These are phyloP conservation scores for Paramecium primaurelia DNA, from an alignment of 73 alveolate genomes.

Conservation along the genomic window DNA sequence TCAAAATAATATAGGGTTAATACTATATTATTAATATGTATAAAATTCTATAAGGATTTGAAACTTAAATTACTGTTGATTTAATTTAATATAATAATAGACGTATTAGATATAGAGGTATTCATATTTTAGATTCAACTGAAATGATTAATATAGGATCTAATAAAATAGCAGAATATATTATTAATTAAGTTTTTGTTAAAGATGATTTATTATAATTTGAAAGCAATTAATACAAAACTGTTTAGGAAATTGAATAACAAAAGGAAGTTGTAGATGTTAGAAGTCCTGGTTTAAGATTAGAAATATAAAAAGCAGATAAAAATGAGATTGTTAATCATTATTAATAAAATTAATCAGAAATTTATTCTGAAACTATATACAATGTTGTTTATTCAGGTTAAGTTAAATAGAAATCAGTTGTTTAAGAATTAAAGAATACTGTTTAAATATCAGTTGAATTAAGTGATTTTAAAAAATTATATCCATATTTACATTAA, in stretches of 20 bases:
- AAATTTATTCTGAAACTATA: neutral
- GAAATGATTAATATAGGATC: neutral
- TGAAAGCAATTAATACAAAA: neutral
- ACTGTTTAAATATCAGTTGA: constrained; percentile 6
- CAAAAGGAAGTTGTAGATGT: neutral
- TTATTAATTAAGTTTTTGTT: neutral
- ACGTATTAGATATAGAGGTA: neutral
- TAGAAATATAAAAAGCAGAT: neutral
- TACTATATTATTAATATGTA: neutral
- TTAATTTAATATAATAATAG: neutral
- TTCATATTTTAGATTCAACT: neutral
- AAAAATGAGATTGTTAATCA: neutral
- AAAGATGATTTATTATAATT: neutral
- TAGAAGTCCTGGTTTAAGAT: neutral
- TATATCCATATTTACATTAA: neutral
- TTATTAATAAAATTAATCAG: neutral
- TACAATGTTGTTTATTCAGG: constrained; percentile 28
- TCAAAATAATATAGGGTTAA: neutral
- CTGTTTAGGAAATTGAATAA: neutral
- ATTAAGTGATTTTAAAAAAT: neutral
- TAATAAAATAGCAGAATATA: neutral
- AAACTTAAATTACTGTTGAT: constrained; percentile 24
- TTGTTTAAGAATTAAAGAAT: neutral
- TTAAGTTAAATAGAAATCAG: neutral
- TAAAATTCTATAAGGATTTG: neutral